Conservation (phyloP, 2,329 filamentous ascomycete genomes). For the Endoconidiophora polonica region DNA sequence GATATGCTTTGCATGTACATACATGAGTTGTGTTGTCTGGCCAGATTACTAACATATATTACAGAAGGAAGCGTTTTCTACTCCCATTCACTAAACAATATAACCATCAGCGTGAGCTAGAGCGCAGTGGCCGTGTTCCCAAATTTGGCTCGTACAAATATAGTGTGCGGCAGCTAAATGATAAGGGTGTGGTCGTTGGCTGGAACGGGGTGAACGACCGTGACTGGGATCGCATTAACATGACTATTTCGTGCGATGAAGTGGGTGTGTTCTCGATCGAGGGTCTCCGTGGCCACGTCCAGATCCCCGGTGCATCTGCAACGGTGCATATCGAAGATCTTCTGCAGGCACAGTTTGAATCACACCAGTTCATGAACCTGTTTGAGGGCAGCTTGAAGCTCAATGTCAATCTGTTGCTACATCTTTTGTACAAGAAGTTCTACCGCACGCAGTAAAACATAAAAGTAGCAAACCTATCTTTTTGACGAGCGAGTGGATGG, state of each 20-base stretch:
- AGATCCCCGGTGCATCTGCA: slow-evolving; percentile 85
- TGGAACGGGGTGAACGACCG: slow-evolving; percentile 71
- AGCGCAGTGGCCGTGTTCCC: slow-evolving; percentile 79
- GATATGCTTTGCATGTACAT: slow-evolving; percentile 7
- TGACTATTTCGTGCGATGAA: slow-evolving; percentile 87
- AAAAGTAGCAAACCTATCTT: background rate
- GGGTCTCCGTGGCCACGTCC: slow-evolving; percentile 78
- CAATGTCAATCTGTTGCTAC: slow-evolving; percentile 92
- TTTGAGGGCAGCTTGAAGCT: slow-evolving; percentile 75
- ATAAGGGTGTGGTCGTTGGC: slow-evolving; percentile 86
- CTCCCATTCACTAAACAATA: slow-evolving; percentile 97
- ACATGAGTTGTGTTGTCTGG: background rate
- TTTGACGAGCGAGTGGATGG: too few relatives aligned
- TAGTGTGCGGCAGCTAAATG: slow-evolving; percentile 69
- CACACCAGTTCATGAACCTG: slow-evolving; percentile 86
- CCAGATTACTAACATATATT: slow-evolving; percentile 11
- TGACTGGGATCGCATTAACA: slow-evolving; percentile 81
- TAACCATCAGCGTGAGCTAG: slow-evolving; percentile 92
- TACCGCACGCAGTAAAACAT: slow-evolving; percentile 49
- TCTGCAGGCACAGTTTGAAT: slow-evolving; percentile 91
- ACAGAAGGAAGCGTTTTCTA: slow-evolving; percentile 74
- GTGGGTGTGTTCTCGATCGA: slow-evolving; percentile 90
- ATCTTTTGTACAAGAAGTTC: slow-evolving; percentile 98
- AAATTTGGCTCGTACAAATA: slow-evolving; percentile 99
- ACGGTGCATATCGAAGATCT: slow-evolving; percentile 83